Base-by-base conservation (phyloP, 2,329 filamentous ascomycete genomes). In the Talaromyces sp. region DNA sequence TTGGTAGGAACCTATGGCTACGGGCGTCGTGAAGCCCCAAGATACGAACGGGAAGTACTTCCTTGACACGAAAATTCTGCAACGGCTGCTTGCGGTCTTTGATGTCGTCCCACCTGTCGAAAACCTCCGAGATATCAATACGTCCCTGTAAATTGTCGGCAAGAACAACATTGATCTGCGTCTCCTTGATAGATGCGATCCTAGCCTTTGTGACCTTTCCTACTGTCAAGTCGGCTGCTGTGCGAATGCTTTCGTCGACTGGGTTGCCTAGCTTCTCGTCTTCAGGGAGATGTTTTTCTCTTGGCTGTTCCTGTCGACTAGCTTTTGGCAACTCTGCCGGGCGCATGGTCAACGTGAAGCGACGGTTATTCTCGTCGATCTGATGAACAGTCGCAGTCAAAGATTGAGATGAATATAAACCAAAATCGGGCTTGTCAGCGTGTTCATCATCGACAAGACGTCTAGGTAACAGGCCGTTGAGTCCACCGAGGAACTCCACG, bases 91-190 rank as follows among this genome's bases (percentile, higher is more conserved):
- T 96, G 63, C 88, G 85, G 71, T 97, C 87, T 62, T 86, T 82
- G 70, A 99, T 95, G 48, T 93, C 88, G 54, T 96, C 89, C 88
- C 90, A 97, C 11, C 82, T 83, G 73, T 97, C 90, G 73, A 96
- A 99, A 12, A 93, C 79, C 73, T 98, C 92, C 1, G 95, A 96
- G 5, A 95, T 86, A 71, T 97, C 93, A 64, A 99, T 88, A 18
- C 95, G 91, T n/a, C 93, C 95, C 73, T 96, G 91, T 8, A 96
- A 83, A 67, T 92, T 92, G 71, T 96, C 91, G 48, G 91, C 89
- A 58, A 98, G 83, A 67, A 90, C 86, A 5, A 99, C 92, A 68
- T 98, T 98, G 61, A 98, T 81, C 73, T 99, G 95, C 0, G 93
- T 97, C 56, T 88, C 88, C 76, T 96, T 96, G 71, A 97, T 81